Evolutionary conservation across 805 yeast species (phyloP), one percentile per base, ranked within the genome.

Genomic region (Metschnikowia borealis): DNA sequence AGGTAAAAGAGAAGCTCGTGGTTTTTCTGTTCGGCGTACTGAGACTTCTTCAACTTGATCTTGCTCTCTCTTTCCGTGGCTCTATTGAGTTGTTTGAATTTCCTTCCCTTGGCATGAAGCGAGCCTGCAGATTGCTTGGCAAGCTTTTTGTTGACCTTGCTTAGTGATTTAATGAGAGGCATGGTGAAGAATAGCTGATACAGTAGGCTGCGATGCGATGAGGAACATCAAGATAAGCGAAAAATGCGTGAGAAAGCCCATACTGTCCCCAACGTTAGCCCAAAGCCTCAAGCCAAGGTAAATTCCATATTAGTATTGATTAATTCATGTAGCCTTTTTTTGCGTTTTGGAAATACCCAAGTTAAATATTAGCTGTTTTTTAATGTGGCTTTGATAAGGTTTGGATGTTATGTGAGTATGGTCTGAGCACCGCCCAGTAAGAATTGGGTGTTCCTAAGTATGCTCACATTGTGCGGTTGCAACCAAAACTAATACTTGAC

Each of bases 91-190:
- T 86, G 89, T 67, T 85, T 85, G 66, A 89, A 86, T 67, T 90
- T 92, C 48, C 97, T 79, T 8, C 97, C 96, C 62, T 84, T 85
- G 20, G 96, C 94, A 64, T 92, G 98, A 57, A 87, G 71, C 36
- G 79, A 73, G 40, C 79, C 81, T 38, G 78, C 80, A 52, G 80
- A 71, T 39, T 56, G 61, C 59, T 77, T 77, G 50, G 79, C 71
- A 49, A 83, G 68, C 56, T 77, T 74, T 68, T 84, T 84, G 56
- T 79, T 75, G 34, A 88, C 85, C 60, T 87, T 87, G 20, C 74
- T 66, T 47, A 88, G 72, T 53, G 81, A 81, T 61, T 86, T 87
- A 15, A 82, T 85, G 53, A 84, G 68, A 14, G 89, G 89, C 91
- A 85, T 84, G 23, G 44, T 13, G 15, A 29, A 20, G 20, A 39